Conservation (phyloP, 345 rosid species). For the Linum lewisii region DNA sequence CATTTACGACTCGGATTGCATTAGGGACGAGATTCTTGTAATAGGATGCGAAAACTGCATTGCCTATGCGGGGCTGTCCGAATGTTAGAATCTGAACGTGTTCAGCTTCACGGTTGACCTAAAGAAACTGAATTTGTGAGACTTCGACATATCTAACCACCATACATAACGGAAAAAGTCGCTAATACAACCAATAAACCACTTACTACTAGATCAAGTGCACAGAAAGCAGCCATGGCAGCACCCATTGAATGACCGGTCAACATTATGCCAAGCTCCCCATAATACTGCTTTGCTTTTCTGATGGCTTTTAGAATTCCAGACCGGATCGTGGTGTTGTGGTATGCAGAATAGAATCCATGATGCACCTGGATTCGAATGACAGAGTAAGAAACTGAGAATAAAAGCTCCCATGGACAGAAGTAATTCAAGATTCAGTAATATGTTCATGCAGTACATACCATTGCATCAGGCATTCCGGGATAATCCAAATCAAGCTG, state of each 20-base stretch:
- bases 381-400: not conserved
- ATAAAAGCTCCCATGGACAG: not conserved
- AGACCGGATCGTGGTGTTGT: constrained; percentile 83
- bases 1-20: constrained; percentile 66
- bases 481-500: constrained; percentile 91
- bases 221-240: constrained; percentile 90
- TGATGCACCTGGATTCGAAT: constrained; percentile 63
- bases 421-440: not conserved
- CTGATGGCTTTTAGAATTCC: constrained; percentile 56
- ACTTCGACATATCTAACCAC: not conserved
- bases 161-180: not conserved
- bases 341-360: constrained; percentile 87
- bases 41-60: constrained; percentile 71
- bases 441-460: constrained; percentile 19
- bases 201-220: constrained; percentile 69
- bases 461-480: constrained; percentile 94
- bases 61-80: constrained; percentile 97
- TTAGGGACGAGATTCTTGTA: constrained; percentile 61
- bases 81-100: constrained; percentile 72
- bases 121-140: constrained; percentile 15
- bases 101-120: constrained; percentile 60
- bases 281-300: constrained; percentile 48
- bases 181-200: not conserved
- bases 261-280: constrained; percentile 58
- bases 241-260: constrained; percentile 99